Conservation (phyloP, 2,329 filamentous ascomycete species). For the Ceratocystis colombiana region DNA sequence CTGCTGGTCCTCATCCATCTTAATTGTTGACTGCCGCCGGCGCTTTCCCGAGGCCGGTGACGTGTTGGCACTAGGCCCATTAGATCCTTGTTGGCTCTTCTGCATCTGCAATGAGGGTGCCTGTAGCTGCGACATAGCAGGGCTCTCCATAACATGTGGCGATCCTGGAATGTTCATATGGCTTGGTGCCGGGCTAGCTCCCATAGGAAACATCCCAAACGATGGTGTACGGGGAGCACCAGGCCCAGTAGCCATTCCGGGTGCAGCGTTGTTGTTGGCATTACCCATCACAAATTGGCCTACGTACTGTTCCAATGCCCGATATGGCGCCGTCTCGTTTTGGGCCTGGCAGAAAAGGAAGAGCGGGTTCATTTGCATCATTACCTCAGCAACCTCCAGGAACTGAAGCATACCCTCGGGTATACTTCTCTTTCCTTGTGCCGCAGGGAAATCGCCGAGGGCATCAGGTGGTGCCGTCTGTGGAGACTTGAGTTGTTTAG, state of each 20-base stretch:
- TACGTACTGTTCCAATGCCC: slow-evolving; percentile 52
- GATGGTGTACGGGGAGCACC: slow-evolving; percentile 42
- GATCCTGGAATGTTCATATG: slow-evolving; percentile 52
- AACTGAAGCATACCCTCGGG: slow-evolving; percentile 54
- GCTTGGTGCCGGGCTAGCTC: slow-evolving; percentile 49
- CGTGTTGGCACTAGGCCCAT: slow-evolving; percentile 57
- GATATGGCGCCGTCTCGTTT: slow-evolving; percentile 45
- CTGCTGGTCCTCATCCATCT: slow-evolving; percentile 44
- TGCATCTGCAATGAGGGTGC: slow-evolving; percentile 57
- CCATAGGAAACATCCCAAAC: slow-evolving; percentile 49
- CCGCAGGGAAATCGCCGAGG: slow-evolving; percentile 48
- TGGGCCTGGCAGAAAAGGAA: slow-evolving; percentile 50
- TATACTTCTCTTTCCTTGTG: slow-evolving; percentile 46
- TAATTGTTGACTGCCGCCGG: slow-evolving; percentile 47
- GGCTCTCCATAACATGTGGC: slow-evolving; percentile 49
- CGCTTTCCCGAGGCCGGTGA: slow-evolving; percentile 53
- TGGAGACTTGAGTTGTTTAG: slow-evolving; percentile 50
- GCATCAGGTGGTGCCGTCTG: slow-evolving; percentile 48
- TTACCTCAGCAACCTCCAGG: slow-evolving; percentile 57
- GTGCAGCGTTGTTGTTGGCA: slow-evolving; percentile 38
- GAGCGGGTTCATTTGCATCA: slow-evolving; percentile 56
- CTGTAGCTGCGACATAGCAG: slow-evolving; percentile 52
- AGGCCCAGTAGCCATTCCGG: slow-evolving; percentile 30
- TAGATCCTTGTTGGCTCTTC: slow-evolving; percentile 58
- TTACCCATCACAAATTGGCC: slow-evolving; percentile 37